Evolutionary conservation across 164 flowering plant genomes (phyloP), one percentile per base, ranked within the genome.

Genomic region (Chimonanthus salicifolius): DNA sequence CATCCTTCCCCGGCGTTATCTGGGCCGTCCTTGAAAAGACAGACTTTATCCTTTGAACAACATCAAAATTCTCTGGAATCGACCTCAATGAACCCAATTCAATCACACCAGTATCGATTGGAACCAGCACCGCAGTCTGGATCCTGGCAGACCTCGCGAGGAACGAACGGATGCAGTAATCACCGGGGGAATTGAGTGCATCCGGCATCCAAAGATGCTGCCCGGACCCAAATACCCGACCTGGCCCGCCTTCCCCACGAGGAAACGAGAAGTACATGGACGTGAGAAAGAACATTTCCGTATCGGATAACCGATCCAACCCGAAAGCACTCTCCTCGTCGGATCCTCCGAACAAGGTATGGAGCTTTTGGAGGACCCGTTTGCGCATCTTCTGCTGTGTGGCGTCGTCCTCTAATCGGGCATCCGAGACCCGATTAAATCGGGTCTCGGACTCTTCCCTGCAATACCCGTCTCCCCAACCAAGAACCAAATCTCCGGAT

Each of bases 201-300:
- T 96, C 88, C 3, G 85, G 66, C 13, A 87, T 70, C 99, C 99
- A 94, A 2, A 87, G 54, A 74, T 88, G 92, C 76, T 83, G 86
- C 70, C 93, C 87, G 0, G 90, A 87, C 8, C 80, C 87, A 70
- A 86, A 86, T 77, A 88, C 90, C 78, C 78, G 88, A 1, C 98
- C 99, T 0, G 97, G 99, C 2, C 91, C 98, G 0, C 97, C 99
- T 79, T 90, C 85, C 7, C 97, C 97, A 5, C 78, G 71, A 10
- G 94, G 97, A 47, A 96, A 96, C 0, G 90, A 89, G 78, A 96
- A 96, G 67, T 96, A 96, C 99, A 96, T 96, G 4, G 99, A 96
- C 0, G 89, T 90, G 0, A 96, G 87, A 67, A 90, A 96, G 82
- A 96, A 91, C 92, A 96, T 88, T 86, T 96, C 99, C 0, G 89